phyloP scores from a whole-genome alignment of 257 asterid species.

The Solanum medicagineum region DNA sequence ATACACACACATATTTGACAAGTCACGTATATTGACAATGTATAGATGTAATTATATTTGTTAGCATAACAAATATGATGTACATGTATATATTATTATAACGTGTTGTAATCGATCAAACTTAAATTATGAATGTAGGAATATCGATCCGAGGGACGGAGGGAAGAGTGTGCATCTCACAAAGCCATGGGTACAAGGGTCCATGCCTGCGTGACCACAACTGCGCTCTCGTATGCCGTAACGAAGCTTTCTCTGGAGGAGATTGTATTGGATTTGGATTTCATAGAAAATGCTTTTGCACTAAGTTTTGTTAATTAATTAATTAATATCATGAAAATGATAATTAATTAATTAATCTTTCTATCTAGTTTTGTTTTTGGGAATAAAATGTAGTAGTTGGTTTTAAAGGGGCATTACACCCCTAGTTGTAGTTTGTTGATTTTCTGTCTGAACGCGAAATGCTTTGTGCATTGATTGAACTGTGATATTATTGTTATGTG shows the following conservation, averaged over 20 bases:
- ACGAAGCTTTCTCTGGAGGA: slow-evolving; percentile 11
- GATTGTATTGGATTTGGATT: slow-evolving; percentile 5
- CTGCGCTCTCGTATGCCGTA: slow-evolving; percentile 13
- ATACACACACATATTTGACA: no score
- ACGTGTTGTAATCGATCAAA: not conserved
- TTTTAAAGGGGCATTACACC: not conserved
- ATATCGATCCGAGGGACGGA: not conserved
- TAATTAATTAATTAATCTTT: not conserved
- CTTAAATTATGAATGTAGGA: not conserved
- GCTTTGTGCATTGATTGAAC: no score
- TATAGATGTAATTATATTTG: no score
- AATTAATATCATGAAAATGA: not conserved
- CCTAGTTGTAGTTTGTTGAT: no score
- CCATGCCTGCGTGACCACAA: slow-evolving; percentile 3
- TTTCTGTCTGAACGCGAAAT: no score
- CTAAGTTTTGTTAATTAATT: not conserved
- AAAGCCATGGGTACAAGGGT: slow-evolving; percentile 11
- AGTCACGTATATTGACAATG: no score
- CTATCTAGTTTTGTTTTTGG: not conserved
- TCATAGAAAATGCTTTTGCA: slow-evolving; percentile 14
- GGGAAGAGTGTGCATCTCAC: slow-evolving; percentile 7
- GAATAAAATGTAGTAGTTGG: not conserved
- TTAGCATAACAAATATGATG: no score
- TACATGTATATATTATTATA: no score
- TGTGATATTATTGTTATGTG: no score